Evolutionary conservation across 176 grass and related monocot species (phyloP).

Genomic region (Aegilops sharonensis): DNA sequence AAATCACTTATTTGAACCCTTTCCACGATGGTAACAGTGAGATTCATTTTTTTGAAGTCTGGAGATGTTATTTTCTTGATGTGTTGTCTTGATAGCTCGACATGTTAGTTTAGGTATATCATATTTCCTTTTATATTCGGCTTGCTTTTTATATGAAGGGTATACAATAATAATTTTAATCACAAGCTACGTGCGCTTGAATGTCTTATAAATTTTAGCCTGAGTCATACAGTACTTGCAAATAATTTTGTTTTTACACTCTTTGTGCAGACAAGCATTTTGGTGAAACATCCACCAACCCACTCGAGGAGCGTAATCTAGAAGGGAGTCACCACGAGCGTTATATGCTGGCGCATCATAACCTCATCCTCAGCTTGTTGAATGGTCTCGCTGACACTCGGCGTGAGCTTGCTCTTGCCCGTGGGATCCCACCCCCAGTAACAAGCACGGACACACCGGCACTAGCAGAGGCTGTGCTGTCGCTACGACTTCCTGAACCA

Average conservation of each 20-base stretch:
- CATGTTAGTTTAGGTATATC: background rate
- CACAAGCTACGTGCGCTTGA: background rate
- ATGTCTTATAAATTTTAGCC: background rate
- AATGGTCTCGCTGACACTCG: too few relatives aligned
- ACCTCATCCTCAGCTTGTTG: too few relatives aligned
- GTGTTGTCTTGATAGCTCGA: background rate
- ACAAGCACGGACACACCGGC: too few relatives aligned
- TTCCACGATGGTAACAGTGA: background rate
- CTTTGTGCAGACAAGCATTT: constrained; percentile 46
- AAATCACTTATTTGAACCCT: background rate
- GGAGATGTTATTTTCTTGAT: background rate
- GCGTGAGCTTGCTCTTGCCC: too few relatives aligned
- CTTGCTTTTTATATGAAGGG: background rate
- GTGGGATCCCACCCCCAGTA: too few relatives aligned
- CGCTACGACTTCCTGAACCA: too few relatives aligned
- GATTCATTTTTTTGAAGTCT: background rate
- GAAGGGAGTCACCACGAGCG: too few relatives aligned
- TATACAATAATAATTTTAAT: background rate
- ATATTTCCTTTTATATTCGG: background rate
- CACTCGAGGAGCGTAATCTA: too few relatives aligned
- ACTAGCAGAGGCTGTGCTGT: too few relatives aligned
- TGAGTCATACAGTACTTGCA: background rate
- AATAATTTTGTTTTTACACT: background rate
- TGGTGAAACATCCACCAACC: constrained; percentile 4
- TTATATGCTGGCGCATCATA: too few relatives aligned